phyloP scores from a whole-genome alignment of 768 basidiomycete genomes.

The Russula compacta region DNA sequence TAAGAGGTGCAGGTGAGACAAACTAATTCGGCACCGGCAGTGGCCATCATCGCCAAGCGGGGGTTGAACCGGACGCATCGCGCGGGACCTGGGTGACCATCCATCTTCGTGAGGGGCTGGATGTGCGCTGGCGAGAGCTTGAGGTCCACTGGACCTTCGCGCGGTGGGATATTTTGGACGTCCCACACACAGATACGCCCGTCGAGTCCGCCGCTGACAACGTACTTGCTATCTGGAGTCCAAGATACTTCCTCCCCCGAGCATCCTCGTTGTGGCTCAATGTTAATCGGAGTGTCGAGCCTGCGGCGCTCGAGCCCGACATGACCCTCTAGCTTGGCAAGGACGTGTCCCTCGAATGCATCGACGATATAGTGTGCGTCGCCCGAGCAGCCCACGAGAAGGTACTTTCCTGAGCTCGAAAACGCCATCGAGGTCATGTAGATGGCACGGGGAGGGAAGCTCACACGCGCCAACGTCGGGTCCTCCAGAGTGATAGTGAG shows the following conservation, averaged over 20 bases:
- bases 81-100: conserved; percentile 76
- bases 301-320: conserved; percentile 68
- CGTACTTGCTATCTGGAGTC: conserved; percentile 90
- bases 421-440: conserved; percentile 88
- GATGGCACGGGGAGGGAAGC: conserved; percentile 80
- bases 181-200: conserved; percentile 90
- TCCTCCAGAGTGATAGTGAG: conserved; percentile 76
- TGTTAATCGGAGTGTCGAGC: conserved; percentile 37
- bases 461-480: conserved; percentile 59
- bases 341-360: conserved; percentile 73
- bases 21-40: conserved; percentile 79
- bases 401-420: conserved; percentile 81
- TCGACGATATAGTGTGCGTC: conserved; percentile 92
- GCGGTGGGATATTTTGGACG: conserved; percentile 49
- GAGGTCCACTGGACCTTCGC: conserved; percentile 45
- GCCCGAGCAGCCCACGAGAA: conserved; percentile 88
- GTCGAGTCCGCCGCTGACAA: conserved; percentile 77
- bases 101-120: conserved; percentile 44
- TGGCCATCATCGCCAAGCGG: conserved; percentile 77
- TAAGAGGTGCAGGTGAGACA: conserved; percentile 20
- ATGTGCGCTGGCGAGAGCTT: conserved; percentile 44
- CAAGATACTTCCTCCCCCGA: conserved; percentile 92
- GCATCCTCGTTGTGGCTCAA: conserved; percentile 65
- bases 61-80: conserved; percentile 90
- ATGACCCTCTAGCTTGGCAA: conserved; percentile 82